Conservation (phyloP, 176 grass and related monocot species). For the Rhynchospora breviuscula region DNA sequence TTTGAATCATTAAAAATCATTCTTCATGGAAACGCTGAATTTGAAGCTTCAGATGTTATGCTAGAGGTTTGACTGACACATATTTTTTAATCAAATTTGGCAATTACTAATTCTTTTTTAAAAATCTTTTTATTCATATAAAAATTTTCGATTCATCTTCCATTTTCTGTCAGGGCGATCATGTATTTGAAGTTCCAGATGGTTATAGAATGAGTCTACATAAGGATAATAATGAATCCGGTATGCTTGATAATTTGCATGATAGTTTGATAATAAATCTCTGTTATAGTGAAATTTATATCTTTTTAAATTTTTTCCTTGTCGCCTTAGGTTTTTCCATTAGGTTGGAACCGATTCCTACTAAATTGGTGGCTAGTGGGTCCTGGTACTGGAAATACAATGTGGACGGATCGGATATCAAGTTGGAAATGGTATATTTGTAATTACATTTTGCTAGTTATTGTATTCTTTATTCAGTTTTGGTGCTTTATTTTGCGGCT, state of each 20-base stretch:
- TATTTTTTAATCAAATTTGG: conserved; percentile 2
- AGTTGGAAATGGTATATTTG: conserved; percentile 71
- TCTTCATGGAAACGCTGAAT: conserved; percentile 95
- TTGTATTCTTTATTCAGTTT: conserved; percentile 45
- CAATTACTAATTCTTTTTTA: not conserved
- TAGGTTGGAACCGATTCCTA: conserved; percentile 50
- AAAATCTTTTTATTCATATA: conserved; percentile 2
- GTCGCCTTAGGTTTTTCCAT: conserved; percentile 44
- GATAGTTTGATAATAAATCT: not conserved
- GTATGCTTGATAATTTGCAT: conserved; percentile 6
- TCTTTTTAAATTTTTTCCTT: conserved; percentile 12
- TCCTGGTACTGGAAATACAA: conserved; percentile 86
- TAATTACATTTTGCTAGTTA: conserved; percentile 25
- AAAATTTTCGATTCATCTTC: conserved; percentile 13
- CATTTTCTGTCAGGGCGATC: conserved; percentile 55
- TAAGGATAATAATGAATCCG: conserved; percentile 30
- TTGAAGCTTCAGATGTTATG: conserved; percentile 69
- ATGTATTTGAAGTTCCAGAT: conserved; percentile 79
- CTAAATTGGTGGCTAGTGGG: conserved; percentile 50
- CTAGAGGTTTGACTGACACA: conserved; percentile 41
- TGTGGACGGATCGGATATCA: conserved; percentile 44
- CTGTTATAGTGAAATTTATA: not conserved
- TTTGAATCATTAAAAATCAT: conserved; percentile 70
- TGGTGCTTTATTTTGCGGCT: conserved; percentile 26
- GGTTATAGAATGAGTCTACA: conserved; percentile 66